phyloP scores from a whole-genome alignment of 163 green algal genomes.

The Smithsoniella earleae region DNA sequence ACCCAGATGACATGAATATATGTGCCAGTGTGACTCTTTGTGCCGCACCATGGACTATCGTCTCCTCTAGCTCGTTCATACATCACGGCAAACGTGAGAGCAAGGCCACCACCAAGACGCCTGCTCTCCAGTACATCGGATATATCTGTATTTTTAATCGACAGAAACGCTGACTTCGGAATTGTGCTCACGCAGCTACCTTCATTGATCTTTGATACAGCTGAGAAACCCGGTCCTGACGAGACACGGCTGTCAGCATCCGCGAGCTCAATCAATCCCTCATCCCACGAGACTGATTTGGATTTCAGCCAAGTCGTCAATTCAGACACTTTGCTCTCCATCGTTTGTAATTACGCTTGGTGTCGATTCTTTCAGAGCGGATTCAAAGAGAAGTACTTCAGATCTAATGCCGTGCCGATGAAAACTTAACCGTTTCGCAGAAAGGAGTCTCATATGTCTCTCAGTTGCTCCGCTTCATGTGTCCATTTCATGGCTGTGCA shows the following conservation, averaged over 20 bases:
- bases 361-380: no score
- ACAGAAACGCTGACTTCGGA: conserved; percentile 59
- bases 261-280: not conserved
- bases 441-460: no score
- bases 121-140: conserved; percentile 50
- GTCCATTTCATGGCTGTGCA: no score
- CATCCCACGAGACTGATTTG: not conserved
- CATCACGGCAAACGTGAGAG: conserved; percentile 61
- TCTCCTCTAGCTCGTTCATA: conserved; percentile 47
- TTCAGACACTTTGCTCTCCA: no score
- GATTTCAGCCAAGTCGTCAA: no score
- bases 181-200: conserved; percentile 52
- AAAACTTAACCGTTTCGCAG: no score
- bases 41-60: conserved; percentile 44
- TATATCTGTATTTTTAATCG: conserved; percentile 43
- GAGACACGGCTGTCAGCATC: not conserved
- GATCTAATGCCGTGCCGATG: no score
- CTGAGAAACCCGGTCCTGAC: not conserved
- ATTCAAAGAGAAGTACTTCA: no score
- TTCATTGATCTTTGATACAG: conserved; percentile 37
- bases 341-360: no score
- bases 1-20: not conserved
- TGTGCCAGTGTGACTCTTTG: not conserved
- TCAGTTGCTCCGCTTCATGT: no score
- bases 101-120: conserved; percentile 36